Percentiles rank a stretch among this genome's conserved stretches.
Evolutionary conservation across 352 stramenopile genomes (phyloP).

Genomic region (Phytopythium montanum): DNA sequence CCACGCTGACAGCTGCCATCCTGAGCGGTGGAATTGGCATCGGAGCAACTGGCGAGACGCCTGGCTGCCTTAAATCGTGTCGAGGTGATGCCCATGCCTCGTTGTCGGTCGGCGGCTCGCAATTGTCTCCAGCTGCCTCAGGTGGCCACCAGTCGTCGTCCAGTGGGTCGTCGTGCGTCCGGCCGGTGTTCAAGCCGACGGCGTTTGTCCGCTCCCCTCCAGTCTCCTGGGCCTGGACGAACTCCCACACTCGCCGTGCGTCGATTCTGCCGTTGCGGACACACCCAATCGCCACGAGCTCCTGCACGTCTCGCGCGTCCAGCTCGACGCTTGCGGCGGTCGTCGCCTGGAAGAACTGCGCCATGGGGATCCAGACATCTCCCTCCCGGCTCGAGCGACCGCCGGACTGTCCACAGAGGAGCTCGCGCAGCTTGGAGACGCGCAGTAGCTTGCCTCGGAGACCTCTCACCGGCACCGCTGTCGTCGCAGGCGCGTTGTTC

Average conservation of each 20-base stretch:
- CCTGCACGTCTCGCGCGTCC: conserved; percentile 3
- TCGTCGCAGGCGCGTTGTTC: neutral
- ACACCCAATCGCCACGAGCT: conserved; percentile 7
- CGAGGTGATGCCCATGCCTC: neutral
- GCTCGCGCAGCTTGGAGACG: conserved; percentile 1
- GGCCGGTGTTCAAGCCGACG: neutral
- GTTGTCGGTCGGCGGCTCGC: neutral
- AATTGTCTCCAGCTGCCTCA: neutral
- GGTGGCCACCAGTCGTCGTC: conserved; percentile 3
- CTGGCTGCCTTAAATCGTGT: neutral
- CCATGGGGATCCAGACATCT: conserved; percentile 6
- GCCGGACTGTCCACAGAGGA: neutral
- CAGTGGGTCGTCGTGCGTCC: conserved; percentile 1
- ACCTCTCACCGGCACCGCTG: neutral
- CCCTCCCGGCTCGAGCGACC: neutral
- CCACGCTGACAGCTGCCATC: neutral
- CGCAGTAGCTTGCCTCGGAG: neutral
- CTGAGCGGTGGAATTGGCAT: neutral
- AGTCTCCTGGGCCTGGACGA: neutral
- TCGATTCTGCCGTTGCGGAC: conserved; percentile 6
- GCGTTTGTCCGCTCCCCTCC: neutral
- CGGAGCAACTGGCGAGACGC: neutral
- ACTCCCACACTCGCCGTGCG: neutral
- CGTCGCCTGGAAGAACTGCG: conserved; percentile 4
- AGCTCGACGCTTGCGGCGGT: conserved; percentile 1